Percentiles rank a stretch among this genome's conserved stretches.
Conservation (phyloP, 768 basidiomycete species). For the Hericium alpestre region DNA sequence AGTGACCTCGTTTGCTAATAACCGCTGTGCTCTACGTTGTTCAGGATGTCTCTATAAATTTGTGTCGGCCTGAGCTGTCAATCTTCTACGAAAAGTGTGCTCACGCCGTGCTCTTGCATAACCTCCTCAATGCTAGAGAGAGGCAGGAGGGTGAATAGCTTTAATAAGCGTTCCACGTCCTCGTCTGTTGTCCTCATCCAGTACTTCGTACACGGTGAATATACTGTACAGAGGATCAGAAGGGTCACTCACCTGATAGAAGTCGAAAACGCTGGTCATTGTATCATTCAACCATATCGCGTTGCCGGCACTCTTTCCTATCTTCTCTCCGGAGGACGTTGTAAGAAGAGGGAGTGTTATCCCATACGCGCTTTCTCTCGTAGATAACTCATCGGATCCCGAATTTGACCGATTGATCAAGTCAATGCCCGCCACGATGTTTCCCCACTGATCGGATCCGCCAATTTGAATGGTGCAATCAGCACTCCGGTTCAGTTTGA, state of each 20-base stretch:
- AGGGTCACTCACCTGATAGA: constrained; percentile 70
- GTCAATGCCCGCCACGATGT: constrained; percentile 89
- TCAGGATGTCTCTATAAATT: constrained; percentile 25
- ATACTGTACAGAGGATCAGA: not conserved
- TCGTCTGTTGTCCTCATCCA: constrained; percentile 50
- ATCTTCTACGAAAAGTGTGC: not conserved
- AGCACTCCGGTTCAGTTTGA: constrained; percentile 52
- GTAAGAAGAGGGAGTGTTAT: constrained; percentile 92
- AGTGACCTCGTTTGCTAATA: constrained; percentile 49
- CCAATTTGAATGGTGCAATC: constrained; percentile 84
- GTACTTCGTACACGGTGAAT: constrained; percentile 44
- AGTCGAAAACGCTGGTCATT: constrained; percentile 81
- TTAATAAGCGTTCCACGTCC: constrained; percentile 12
- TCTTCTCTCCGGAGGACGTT: constrained; percentile 83
- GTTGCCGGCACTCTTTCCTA: constrained; percentile 95
- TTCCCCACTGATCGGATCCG: constrained; percentile 98
- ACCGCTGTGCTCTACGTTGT: constrained; percentile 35
- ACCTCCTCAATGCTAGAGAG: constrained; percentile 5
- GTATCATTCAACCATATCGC: constrained; percentile 80
- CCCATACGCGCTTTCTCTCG: constrained; percentile 48
- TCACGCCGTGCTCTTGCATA: constrained; percentile 8
- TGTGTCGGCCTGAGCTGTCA: not conserved
- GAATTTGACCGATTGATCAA: constrained; percentile 57
- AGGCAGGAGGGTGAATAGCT: constrained; percentile 12
- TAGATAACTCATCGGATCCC: constrained; percentile 1